Base-by-base conservation (phyloP, 2,329 filamentous ascomycete species). In the Colletotrichum coccodes region DNA sequence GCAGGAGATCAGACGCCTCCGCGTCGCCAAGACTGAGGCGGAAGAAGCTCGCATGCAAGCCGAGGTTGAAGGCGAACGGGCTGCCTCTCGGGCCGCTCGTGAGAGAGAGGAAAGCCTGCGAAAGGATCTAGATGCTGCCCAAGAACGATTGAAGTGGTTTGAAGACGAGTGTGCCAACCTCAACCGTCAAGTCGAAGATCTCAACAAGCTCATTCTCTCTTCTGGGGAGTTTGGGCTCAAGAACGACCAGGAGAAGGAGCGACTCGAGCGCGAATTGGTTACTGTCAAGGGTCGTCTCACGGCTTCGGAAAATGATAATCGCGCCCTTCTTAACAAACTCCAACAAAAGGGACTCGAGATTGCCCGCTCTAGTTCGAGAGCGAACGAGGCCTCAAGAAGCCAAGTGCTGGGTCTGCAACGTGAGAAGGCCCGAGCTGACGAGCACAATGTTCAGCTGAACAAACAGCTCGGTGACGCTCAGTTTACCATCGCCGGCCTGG, bases 301-400 rank as follows among this genome's bases (percentile, higher is more conserved):
- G 8, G 96, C 95, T 28, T 98, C 95, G 0, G 95, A 99, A 78
- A 98, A 98, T 74, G 95, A 98, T 81, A 98, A 98, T 75, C 91
- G 94, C 59, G 92, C 94, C 6, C 84, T 99, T n/a, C 87, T 98
- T 72, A 98, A 98, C 83, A 98, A 98, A 80, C 87, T 99, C 21
- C 95, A 98, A 76, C 95, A 98, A 76, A 98, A 98, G 84, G 96
- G 97, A 34, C 87, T 99, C 7, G 95, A 99, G 77, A 97, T 99
- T 78, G 95, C 95, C 46, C 90, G 96, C 52, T 96, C 95, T 0
- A 94, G 90, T 69, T 97, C 95, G 6, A 91, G 92, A 68, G 95
- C 93, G 34, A 94, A 89, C 70, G 95, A 98, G 73, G 93, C 90
- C 36, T 93, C 94, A 53, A 91, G 95, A 42, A 87, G 91, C 3